Percentiles rank a stretch among this genome's conserved stretches.
phyloP scores from a whole-genome alignment of 1,284 basidiomycete species.

The Heterobasidion parviporum region DNA sequence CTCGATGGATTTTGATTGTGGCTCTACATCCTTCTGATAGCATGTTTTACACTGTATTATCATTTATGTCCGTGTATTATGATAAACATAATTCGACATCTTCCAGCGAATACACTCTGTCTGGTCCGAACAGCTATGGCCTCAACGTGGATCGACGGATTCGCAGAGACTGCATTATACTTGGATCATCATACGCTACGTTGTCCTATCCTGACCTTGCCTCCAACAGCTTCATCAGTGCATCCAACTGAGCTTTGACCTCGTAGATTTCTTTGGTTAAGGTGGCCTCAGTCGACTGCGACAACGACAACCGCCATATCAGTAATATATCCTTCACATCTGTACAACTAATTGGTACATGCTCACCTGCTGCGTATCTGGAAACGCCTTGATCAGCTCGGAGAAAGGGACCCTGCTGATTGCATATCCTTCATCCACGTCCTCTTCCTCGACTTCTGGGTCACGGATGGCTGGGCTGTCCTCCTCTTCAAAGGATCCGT shows the following conservation, averaged over 20 bases:
- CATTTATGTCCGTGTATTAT: not conserved
- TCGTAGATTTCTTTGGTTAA: constrained; percentile 59
- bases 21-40: not conserved
- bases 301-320: constrained; percentile 1
- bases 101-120: not conserved
- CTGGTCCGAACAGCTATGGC: not conserved
- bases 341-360: not conserved
- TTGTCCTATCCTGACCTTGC: not conserved
- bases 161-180: no score
- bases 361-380: constrained; percentile 64
- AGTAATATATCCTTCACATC: not conserved
- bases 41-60: not conserved
- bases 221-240: constrained; percentile 45
- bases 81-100: not conserved
- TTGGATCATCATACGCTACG: not conserved
- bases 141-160: not conserved
- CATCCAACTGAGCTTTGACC: constrained; percentile 49
- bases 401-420: constrained; percentile 74
- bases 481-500: constrained; percentile 56
- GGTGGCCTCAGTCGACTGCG: constrained; percentile 62
- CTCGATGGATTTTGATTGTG: constrained; percentile 1
- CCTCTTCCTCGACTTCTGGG: constrained; percentile 54
- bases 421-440: constrained; percentile 43
- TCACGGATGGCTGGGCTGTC: constrained; percentile 47
- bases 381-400: constrained; percentile 71